Percentiles rank a stretch among this genome's conserved stretches.
phyloP scores from a whole-genome alignment of 352 stramenopile species.

The Globisporangium nagaii region DNA sequence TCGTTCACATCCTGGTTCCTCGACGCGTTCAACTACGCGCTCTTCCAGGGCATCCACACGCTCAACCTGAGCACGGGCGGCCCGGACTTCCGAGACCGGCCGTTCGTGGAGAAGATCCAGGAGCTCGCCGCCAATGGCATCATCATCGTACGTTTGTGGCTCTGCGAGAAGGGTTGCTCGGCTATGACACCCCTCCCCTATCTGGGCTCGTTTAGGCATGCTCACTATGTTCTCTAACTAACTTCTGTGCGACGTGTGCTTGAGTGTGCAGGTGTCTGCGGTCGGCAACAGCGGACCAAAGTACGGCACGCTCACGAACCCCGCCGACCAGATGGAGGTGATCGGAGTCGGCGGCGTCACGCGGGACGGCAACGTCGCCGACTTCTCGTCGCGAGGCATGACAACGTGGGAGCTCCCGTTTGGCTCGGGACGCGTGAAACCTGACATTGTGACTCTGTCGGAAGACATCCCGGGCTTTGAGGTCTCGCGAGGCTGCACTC shows the following conservation, averaged over 20 bases:
- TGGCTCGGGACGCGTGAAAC: constrained; percentile 81
- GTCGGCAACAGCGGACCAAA: constrained; percentile 83
- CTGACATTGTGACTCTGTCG: constrained; percentile 69
- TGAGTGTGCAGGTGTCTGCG: constrained; percentile 50
- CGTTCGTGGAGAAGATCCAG: constrained; percentile 87
- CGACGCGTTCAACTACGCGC: constrained; percentile 87
- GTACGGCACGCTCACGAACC: constrained; percentile 82
- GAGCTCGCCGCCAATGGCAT: constrained; percentile 75
- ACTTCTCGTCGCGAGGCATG: constrained; percentile 82
- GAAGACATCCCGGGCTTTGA: constrained; percentile 64
- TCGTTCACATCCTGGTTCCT: constrained; percentile 90
- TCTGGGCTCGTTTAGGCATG: too few species aligned
- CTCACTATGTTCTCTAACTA: neutral
- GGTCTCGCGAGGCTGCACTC: constrained; percentile 40
- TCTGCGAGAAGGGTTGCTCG: too few species aligned
- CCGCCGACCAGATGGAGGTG: constrained; percentile 79
- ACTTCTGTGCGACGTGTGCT: too few species aligned
- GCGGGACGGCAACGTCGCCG: constrained; percentile 42
- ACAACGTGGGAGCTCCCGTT: constrained; percentile 83
- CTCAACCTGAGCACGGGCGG: constrained; percentile 87
- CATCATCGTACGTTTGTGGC: constrained; percentile 49
- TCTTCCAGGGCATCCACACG: constrained; percentile 69
- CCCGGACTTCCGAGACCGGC: constrained; percentile 77
- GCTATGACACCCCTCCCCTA: too few species aligned
- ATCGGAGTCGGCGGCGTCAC: constrained; percentile 80